Evolutionary conservation across 345 rosid species (phyloP).

Genomic region (Populus alba): DNA sequence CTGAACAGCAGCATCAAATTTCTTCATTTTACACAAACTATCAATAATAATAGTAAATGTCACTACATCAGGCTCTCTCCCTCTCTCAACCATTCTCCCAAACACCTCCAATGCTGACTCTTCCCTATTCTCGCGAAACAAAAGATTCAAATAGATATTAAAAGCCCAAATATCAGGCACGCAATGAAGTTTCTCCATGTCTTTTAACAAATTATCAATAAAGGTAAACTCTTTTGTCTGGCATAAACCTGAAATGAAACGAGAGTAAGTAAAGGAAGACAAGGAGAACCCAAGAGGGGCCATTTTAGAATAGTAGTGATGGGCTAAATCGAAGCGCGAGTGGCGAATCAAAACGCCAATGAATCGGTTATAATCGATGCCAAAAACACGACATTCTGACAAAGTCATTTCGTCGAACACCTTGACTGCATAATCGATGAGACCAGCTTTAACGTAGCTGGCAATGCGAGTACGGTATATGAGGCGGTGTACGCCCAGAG

Average conservation of each 20-base stretch:
- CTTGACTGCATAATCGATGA: constrained; percentile 66
- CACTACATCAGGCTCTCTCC: constrained; percentile 84
- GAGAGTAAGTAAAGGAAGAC: constrained; percentile 78
- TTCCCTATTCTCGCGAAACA: constrained; percentile 50
- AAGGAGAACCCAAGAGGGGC: constrained; percentile 69
- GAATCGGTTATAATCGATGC: constrained; percentile 81
- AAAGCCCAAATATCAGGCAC: constrained; percentile 84
- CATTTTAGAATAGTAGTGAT: constrained; percentile 57
- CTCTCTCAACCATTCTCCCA: constrained; percentile 49
- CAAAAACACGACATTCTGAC: constrained; percentile 67
- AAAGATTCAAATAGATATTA: constrained; percentile 66
- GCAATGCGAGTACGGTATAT: constrained; percentile 73
- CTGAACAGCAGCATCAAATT: constrained; percentile 48
- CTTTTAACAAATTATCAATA: constrained; percentile 52
- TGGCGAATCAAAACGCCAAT: constrained; percentile 68
- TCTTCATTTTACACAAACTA: constrained; percentile 58
- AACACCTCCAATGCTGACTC: constrained; percentile 63
- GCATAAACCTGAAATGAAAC: constrained; percentile 87
- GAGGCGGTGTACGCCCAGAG: constrained; percentile 84
- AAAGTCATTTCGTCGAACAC: constrained; percentile 92
- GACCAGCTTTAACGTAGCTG: constrained; percentile 58
- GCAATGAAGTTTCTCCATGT: constrained; percentile 64
- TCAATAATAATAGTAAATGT: constrained; percentile 70
- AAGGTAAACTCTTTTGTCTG: constrained; percentile 49
- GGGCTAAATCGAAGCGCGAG: constrained; percentile 69